Percentiles rank a stretch among this genome's conserved stretches.
phyloP scores from a whole-genome alignment of 257 asterid species.

The Eustoma russellianum region DNA sequence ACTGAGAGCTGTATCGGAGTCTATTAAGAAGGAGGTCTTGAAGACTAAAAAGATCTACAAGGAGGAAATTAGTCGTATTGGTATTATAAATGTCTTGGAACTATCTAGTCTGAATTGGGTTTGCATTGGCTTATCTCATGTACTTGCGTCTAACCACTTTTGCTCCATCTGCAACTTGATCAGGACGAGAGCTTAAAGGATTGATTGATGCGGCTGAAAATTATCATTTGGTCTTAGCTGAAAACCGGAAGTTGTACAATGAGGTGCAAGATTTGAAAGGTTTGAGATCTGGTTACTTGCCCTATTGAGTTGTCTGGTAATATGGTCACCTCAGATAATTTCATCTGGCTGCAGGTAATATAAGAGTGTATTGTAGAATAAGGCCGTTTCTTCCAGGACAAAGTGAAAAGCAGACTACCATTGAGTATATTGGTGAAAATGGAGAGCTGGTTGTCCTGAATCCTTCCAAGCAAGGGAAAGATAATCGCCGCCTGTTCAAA shows the following conservation, averaged over 20 bases:
- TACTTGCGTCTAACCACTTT: constrained; percentile 7
- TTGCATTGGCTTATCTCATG: constrained; percentile 5
- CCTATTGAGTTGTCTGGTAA: constrained; percentile 7
- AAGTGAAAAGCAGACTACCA: constrained; percentile 58
- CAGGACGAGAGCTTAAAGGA: constrained; percentile 68
- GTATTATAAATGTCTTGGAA: constrained; percentile 25
- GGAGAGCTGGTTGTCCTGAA: constrained; percentile 80
- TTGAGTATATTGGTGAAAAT: constrained; percentile 80
- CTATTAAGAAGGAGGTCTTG: constrained; percentile 66
- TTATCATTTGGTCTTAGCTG: constrained; percentile 71
- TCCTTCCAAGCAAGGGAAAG: constrained; percentile 88
- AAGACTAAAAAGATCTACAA: constrained; percentile 44
- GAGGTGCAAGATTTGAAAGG: constrained; percentile 99
- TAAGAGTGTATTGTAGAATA: constrained; percentile 86
- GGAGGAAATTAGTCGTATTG: constrained; percentile 60
- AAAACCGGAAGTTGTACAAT: constrained; percentile 80
- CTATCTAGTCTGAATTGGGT: constrained; percentile 8
- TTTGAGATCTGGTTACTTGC: constrained; percentile 16
- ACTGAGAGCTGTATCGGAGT: constrained; percentile 53
- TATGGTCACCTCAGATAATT: constrained; percentile 7
- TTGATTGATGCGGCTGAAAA: constrained; percentile 82
- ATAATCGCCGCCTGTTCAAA: constrained; percentile 74
- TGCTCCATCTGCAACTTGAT: neutral
- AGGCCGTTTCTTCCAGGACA: constrained; percentile 81
- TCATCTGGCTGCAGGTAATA: constrained; percentile 51